Percentiles rank a stretch among this genome's conserved stretches.
These are phyloP conservation scores for Esteya vermicola DNA, from an alignment of 2,329 filamentous ascomycete species.

Conservation along the genomic window DNA sequence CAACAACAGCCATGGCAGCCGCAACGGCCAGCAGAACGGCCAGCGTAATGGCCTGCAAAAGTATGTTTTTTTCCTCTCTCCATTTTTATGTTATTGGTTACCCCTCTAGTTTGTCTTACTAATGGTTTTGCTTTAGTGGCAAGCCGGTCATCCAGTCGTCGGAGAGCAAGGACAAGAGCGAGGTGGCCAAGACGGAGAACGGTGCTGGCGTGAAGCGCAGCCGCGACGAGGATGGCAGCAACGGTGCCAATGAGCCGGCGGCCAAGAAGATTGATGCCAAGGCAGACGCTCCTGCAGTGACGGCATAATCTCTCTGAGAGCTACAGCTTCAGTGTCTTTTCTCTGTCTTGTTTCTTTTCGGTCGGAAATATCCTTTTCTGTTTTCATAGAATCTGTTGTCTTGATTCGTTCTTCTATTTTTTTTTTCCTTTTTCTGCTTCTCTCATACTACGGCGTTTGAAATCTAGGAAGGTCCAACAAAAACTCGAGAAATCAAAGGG, in stretches of 20 bases:
- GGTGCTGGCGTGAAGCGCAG: conserved; percentile 35
- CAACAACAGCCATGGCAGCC: conserved; percentile 19
- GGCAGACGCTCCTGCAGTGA: conserved; percentile 13
- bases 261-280: conserved; percentile 51
- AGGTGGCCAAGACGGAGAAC: too few relatives aligned
- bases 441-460: background rate
- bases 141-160: conserved; percentile 32
- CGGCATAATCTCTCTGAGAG: background rate
- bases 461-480: background rate
- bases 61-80: background rate
- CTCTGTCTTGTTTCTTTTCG: too few relatives aligned
- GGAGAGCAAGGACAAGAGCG: too few relatives aligned
- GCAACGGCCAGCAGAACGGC: conserved; percentile 7
- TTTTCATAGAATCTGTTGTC: background rate
- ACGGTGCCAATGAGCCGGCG: conserved; percentile 25
- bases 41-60: background rate
- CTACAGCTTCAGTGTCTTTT: too few relatives aligned
- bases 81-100: background rate
- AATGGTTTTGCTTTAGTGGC: conserved; percentile 13
- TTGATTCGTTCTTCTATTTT: background rate
- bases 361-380: too few relatives aligned
- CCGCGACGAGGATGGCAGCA: conserved; percentile 29
- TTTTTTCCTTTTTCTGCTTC: background rate
- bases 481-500: background rate
- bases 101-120: background rate